phyloP scores from a whole-genome alignment of 805 yeast genomes.

The Yarrowia porcina region DNA sequence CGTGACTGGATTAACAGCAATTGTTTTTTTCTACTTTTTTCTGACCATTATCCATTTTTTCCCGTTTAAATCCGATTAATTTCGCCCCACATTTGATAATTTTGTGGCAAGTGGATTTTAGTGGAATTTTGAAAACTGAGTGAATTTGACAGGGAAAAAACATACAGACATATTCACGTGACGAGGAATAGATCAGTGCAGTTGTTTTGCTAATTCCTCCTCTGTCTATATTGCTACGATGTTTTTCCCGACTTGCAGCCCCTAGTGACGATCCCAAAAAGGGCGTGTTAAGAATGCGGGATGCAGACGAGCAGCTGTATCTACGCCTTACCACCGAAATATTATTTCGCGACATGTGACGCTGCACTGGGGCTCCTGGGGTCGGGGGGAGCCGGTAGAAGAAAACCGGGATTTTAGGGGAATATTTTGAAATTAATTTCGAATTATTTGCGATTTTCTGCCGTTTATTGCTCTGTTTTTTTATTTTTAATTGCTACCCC shows the following conservation, averaged over 20 bases:
- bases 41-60: background rate
- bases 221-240: no score
- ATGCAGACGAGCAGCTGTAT: background rate
- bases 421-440: background rate
- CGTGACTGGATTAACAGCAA: background rate
- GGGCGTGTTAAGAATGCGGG: slow-evolving; percentile 2
- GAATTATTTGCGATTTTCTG: background rate
- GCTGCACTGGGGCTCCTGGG: background rate
- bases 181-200: background rate
- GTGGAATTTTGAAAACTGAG: no score
- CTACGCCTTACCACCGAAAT: background rate
- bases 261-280: background rate
- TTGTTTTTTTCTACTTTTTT: background rate
- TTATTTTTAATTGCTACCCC: background rate
- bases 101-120: background rate
- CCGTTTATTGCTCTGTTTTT: no score
- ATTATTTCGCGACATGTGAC: background rate
- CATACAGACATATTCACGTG: background rate
- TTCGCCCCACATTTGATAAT: background rate
- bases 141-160: background rate
- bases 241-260: background rate
- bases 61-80: background rate
- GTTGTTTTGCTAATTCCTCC: no score
- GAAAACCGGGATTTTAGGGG: background rate
- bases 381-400: no score